These are phyloP conservation scores for Ulmus americana DNA, from an alignment of 331 rosid genomes.

Conservation along the genomic window DNA sequence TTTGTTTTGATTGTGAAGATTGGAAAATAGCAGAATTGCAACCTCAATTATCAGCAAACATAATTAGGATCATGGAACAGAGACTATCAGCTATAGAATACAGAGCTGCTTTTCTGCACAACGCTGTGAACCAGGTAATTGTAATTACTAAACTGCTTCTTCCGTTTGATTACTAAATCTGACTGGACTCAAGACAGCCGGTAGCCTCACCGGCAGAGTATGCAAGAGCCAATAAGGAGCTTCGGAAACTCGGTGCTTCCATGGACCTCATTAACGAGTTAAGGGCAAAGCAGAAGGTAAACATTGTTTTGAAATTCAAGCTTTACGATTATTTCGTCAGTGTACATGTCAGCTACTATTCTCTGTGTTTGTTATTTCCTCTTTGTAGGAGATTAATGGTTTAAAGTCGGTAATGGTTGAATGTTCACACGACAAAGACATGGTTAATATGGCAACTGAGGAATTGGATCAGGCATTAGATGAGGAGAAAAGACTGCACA, in stretches of 20 bases:
- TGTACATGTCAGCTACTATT: background rate
- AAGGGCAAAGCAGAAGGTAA: slow-evolving; percentile 76
- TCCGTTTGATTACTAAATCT: slow-evolving; percentile 2
- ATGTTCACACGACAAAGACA: slow-evolving; percentile 70
- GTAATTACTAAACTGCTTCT: background rate
- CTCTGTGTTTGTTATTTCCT: background rate
- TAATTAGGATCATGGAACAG: slow-evolving; percentile 75
- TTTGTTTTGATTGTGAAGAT: background rate
- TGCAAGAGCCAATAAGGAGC: slow-evolving; percentile 87
- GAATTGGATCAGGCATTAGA: slow-evolving; percentile 55
- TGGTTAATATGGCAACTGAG: slow-evolving; percentile 68
- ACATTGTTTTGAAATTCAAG: background rate
- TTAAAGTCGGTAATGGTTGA: slow-evolving; percentile 60
- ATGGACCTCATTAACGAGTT: slow-evolving; percentile 55
- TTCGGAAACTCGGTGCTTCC: slow-evolving; percentile 56
- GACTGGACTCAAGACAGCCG: slow-evolving; percentile 75
- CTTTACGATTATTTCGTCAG: too few relatives aligned
- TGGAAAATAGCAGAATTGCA: slow-evolving; percentile 35
- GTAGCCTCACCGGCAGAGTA: slow-evolving; percentile 71
- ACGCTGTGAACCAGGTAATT: slow-evolving; percentile 51
- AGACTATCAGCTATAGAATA: slow-evolving; percentile 57
- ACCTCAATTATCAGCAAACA: slow-evolving; percentile 47
- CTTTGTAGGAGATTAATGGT: slow-evolving; percentile 59
- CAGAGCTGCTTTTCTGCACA: slow-evolving; percentile 50
- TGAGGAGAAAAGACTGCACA: slow-evolving; percentile 56